Percentiles rank a stretch among this genome's conserved stretches.
Evolutionary conservation across 2,329 filamentous ascomycete genomes (phyloP).

Genomic region (Ophiognomonia clavigignenti-juglandacearum): DNA sequence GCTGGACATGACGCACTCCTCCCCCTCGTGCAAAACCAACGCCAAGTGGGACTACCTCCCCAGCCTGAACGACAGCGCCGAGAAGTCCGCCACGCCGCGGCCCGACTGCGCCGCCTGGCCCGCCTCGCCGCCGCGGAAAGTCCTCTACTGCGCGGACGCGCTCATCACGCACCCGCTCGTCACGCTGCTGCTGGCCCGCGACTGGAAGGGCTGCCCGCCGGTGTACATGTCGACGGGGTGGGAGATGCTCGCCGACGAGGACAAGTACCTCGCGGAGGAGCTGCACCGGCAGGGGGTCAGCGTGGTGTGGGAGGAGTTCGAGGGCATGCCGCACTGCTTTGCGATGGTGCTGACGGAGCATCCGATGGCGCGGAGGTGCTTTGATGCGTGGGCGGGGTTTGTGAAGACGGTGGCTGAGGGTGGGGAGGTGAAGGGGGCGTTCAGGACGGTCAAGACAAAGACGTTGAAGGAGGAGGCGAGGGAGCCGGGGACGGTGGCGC

Average conservation of each 20-base stretch:
- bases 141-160: conserved; percentile 50
- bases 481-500: conserved; percentile 37
- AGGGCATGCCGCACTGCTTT: conserved; percentile 79
- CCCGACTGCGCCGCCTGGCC: conserved; percentile 55
- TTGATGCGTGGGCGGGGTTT: conserved; percentile 53
- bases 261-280: conserved; percentile 52
- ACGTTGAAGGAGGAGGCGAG: conserved; percentile 43
- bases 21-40: conserved; percentile 49
- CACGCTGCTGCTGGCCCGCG: conserved; percentile 51
- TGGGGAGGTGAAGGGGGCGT: conserved; percentile 31
- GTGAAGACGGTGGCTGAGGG: conserved; percentile 37
- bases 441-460: conserved; percentile 43
- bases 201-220: conserved; percentile 61
- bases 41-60: conserved; percentile 60
- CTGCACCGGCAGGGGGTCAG: conserved; percentile 52
- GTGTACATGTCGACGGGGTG: conserved; percentile 65
- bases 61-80: conserved; percentile 29
- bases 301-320: conserved; percentile 67
- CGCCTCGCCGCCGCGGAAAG: conserved; percentile 44
- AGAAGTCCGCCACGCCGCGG: conserved; percentile 25
- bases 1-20: conserved; percentile 64
- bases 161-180: conserved; percentile 63
- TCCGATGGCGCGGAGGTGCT: conserved; percentile 44
- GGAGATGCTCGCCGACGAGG: conserved; percentile 68
- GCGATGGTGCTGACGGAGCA: conserved; percentile 48